Conservation (phyloP, 495 filamentous ascomycete genomes). For the Venustampulla echinocandica region DNA sequence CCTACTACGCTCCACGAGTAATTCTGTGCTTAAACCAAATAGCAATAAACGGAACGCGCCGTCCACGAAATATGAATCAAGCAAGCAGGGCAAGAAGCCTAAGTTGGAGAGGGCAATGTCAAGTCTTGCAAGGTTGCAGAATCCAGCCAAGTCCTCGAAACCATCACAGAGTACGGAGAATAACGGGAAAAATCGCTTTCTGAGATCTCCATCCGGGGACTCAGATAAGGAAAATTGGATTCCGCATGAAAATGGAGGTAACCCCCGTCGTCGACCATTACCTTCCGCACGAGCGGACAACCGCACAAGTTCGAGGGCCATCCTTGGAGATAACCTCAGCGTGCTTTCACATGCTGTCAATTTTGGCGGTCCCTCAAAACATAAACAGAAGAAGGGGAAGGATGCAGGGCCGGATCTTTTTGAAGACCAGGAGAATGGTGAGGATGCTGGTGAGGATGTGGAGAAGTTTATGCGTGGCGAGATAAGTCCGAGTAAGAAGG, state of each 20-base stretch:
- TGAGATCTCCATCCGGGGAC: constrained; percentile 41
- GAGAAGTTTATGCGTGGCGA: constrained; percentile 58
- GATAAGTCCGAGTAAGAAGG: constrained; percentile 49
- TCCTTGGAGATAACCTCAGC: constrained; percentile 30
- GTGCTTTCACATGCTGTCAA: constrained; percentile 26
- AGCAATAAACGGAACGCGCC: constrained; percentile 51
- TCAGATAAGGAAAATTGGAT: constrained; percentile 93
- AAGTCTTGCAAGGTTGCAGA: constrained; percentile 61
- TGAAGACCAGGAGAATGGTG: constrained; percentile 28
- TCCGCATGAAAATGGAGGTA: constrained; percentile 22
- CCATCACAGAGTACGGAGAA: constrained; percentile 8
- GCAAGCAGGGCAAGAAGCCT: constrained; percentile 49
- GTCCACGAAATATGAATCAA: constrained; percentile 35
- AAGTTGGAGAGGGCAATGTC: constrained; percentile 57
- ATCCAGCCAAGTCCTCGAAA: constrained; percentile 4
- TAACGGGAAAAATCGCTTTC: constrained; percentile 8
- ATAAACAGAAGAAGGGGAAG: constrained; percentile 11
- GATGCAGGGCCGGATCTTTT: constrained; percentile 16
- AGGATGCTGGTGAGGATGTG: constrained; percentile 46
- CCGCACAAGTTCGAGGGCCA: constrained; percentile 3
- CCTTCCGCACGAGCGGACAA: constrained; percentile 10
- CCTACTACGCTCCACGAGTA: constrained; percentile 58
- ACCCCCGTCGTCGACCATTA: constrained; percentile 25
- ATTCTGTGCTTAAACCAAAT: constrained; percentile 41
- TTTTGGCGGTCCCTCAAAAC: constrained; percentile 12